A percentile compares a stretch with the other conserved stretches of the same genome.
Conservation (phyloP, 768 basidiomycete genomes). For the Gymnopilus dilepis region DNA sequence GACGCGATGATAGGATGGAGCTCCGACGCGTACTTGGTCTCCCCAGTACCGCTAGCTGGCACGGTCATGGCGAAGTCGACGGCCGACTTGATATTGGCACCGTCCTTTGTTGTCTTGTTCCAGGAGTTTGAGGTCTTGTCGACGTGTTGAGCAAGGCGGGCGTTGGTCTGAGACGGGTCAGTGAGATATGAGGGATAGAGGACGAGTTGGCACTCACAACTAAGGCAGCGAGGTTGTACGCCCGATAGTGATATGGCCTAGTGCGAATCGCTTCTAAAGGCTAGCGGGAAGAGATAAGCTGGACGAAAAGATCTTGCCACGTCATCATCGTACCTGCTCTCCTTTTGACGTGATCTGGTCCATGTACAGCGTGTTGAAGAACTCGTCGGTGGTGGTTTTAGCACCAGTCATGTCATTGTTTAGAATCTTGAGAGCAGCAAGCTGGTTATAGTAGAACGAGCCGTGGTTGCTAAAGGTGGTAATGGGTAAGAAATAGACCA, state of each 20-base stretch:
- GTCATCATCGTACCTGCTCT: constrained; percentile 64
- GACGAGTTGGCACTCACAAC: constrained; percentile 47
- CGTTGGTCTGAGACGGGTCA: constrained; percentile 52
- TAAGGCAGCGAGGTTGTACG: constrained; percentile 73
- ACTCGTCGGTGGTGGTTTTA: constrained; percentile 47
- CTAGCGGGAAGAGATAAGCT: constrained; percentile 31
- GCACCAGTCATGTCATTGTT: constrained; percentile 57
- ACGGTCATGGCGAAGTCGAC: constrained; percentile 62
- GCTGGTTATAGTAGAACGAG: constrained; percentile 65
- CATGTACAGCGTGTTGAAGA: constrained; percentile 55
- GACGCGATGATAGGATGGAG: constrained; percentile 63
- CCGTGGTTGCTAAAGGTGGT: constrained; percentile 61
- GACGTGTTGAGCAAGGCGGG: constrained; percentile 53
- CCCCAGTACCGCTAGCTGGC: constrained; percentile 36
- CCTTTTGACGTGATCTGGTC: constrained; percentile 60
- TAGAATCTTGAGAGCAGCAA: constrained; percentile 59
- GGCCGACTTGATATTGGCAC: constrained; percentile 62
- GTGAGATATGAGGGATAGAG: neutral
- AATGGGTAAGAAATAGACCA: neutral
- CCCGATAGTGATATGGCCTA: constrained; percentile 68
- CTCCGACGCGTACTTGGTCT: constrained; percentile 48
- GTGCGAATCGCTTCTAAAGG: constrained; percentile 66
- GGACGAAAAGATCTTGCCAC: too few species aligned
- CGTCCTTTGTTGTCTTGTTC: constrained; percentile 52
- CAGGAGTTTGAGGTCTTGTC: constrained; percentile 50